Conservation (phyloP, 2,329 filamentous ascomycete genomes). For the Orbilia brochopaga region DNA sequence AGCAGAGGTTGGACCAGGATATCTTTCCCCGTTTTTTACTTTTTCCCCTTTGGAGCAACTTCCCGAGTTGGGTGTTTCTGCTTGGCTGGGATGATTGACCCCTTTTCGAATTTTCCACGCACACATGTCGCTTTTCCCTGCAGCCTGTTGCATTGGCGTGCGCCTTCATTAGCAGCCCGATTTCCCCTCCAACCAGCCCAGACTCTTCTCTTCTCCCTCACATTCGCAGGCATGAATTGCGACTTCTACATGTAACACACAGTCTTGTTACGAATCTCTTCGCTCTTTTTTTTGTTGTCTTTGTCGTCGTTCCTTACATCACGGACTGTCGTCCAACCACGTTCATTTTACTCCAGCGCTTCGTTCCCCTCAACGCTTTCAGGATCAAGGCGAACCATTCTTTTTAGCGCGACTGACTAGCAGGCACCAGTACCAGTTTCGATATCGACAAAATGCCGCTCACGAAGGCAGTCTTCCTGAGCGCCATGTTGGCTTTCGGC, state of each 20-base stretch:
- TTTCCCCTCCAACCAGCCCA: constrained; percentile 31
- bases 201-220: constrained; percentile 27
- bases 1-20: constrained; percentile 19
- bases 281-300: constrained; percentile 14
- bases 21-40: constrained; percentile 32
- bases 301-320: constrained; percentile 45
- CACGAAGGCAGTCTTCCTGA: constrained; percentile 35
- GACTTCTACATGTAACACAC: constrained; percentile 30
- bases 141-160: constrained; percentile 20
- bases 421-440: constrained; percentile 4
- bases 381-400: constrained; percentile 13
- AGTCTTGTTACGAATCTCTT: constrained; percentile 46
- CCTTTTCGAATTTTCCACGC: constrained; percentile 51
- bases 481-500: constrained; percentile 42
- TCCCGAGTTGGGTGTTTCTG: constrained; percentile 50
- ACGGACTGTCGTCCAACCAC: constrained; percentile 44
- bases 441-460: constrained; percentile 27
- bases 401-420: constrained; percentile 34
- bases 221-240: constrained; percentile 41
- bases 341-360: constrained; percentile 41
- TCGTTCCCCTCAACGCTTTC: constrained; percentile 23
- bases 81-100: constrained; percentile 44
- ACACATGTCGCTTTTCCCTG: constrained; percentile 31
- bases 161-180: constrained; percentile 49
- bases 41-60: constrained; percentile 37